These are phyloP conservation scores for Fusarium brachygibbosum DNA, from an alignment of 2,329 filamentous ascomycete species.

Conservation along the genomic window DNA sequence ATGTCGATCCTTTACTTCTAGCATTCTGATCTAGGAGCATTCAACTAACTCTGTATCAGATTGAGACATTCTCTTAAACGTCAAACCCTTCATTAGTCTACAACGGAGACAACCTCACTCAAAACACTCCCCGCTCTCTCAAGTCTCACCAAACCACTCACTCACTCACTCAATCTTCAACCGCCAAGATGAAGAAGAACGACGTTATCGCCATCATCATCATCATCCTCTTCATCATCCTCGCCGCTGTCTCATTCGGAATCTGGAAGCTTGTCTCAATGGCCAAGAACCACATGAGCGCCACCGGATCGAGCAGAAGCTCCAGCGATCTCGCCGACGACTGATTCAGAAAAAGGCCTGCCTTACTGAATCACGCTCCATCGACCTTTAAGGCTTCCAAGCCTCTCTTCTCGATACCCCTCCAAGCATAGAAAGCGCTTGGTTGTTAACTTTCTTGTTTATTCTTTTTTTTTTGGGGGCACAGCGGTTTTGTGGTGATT, in stretches of 20 bases:
- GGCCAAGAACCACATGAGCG: slow-evolving; percentile 61
- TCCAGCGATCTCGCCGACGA: slow-evolving; percentile 39
- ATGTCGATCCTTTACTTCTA: slow-evolving; percentile 2
- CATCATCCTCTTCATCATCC: slow-evolving; percentile 74
- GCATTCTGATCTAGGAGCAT: neutral
- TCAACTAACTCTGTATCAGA: slow-evolving; percentile 23
- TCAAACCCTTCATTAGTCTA: neutral
- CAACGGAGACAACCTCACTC: neutral
- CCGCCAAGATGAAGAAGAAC: slow-evolving; percentile 71
- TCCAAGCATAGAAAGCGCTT: neutral
- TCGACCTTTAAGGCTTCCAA: slow-evolving; percentile 5
- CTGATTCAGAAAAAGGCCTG: slow-evolving; percentile 3
- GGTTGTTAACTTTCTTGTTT: slow-evolving; percentile 21
- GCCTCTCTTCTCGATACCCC: slow-evolving; percentile 17
- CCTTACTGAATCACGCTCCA: neutral
- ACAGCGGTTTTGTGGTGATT: slow-evolving; percentile 24
- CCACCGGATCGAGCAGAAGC: slow-evolving; percentile 49
- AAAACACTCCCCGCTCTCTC: neutral
- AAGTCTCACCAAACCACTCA: slow-evolving; percentile 5
- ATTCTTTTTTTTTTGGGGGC: slow-evolving; percentile 22
- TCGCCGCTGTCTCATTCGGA: slow-evolving; percentile 72
- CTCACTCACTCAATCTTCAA: slow-evolving; percentile 16
- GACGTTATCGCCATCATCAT: slow-evolving; percentile 77
- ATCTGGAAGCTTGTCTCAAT: slow-evolving; percentile 72
- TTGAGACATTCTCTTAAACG: slow-evolving; percentile 5